Evolutionary conservation across 129 eudicot species (phyloP), one percentile per base, ranked within the genome.

Genomic region (Arctium minus): DNA sequence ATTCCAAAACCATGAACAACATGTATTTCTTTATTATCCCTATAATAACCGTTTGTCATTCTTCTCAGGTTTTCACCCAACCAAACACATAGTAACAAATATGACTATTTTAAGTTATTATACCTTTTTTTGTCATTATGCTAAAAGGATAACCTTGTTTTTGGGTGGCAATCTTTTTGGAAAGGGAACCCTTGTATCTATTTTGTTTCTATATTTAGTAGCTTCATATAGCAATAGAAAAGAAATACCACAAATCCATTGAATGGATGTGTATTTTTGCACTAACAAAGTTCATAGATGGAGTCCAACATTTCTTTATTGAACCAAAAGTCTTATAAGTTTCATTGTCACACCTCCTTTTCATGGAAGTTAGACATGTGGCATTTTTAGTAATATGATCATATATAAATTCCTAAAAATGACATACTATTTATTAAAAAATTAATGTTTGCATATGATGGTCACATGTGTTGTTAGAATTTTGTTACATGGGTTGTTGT

Each of bases 301-400:
- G 72, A 73, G 42, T 79, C 1, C 74, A 15, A 62, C 80, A 73
- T 53, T 84, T 78, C 40, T 84, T 13, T 79, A 84, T 84, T 79
- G 70, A 35, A 77, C 79, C 74, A 79, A 74, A 84, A 79, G 87
- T 79, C 77, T 35, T 42, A 64, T 48, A 79, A 73, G 87, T 84
- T 84, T 84, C 87, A 79, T 79, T 79, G 83, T 84, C 87, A 84
- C 65, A 68, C 80, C 87, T 73, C 53, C n/a, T 84, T 84, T 79
- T 79, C 87, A 79, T 84, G 76, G 46, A 44, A 65, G 65, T 42
- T 79, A 42, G 84, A 79, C 87, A 84, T 10, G 80, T 84, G 87
- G 72, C 79, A 17, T 17, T 17, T 73, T 46, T 78, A 73, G 29
- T 42, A 46, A 79, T 36, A 69, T 30, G 64, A 76, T 68, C 36